Percentiles rank a stretch among this genome's conserved stretches.
phyloP scores from a whole-genome alignment of 345 rosid species.

The Populus simonii region DNA sequence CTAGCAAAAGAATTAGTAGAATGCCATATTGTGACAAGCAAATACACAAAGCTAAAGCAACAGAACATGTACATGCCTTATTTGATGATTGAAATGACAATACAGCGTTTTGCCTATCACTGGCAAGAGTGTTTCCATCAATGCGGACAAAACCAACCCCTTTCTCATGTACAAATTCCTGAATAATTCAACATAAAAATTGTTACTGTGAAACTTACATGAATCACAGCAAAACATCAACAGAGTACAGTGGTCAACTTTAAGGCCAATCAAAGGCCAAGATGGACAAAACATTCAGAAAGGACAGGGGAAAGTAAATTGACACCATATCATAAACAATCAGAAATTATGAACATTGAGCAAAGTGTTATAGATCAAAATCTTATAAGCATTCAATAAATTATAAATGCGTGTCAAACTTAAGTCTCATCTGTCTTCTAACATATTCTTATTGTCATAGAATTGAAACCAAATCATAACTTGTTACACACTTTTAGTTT shows the following conservation, averaged over 20 bases:
- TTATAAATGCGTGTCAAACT: too few species aligned
- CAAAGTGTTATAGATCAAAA: too few species aligned
- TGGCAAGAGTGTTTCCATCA: slow-evolving; percentile 86
- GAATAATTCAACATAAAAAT: slow-evolving; percentile 23
- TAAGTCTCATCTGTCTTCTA: too few species aligned
- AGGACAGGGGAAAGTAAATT: neutral
- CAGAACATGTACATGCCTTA: slow-evolving; percentile 40
- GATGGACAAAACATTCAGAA: neutral
- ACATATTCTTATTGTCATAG: too few species aligned
- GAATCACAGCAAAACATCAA: neutral
- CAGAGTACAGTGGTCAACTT: neutral
- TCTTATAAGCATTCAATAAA: too few species aligned
- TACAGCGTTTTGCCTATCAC: slow-evolving; percentile 89
- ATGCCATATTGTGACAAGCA: neutral
- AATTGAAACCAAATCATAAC: too few species aligned
- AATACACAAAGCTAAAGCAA: neutral
- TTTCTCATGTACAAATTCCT: slow-evolving; percentile 87
- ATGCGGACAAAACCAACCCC: slow-evolving; percentile 79
- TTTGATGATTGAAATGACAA: slow-evolving; percentile 59
- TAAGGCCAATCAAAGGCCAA: neutral
- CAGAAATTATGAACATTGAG: too few species aligned
- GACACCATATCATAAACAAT: too few species aligned
- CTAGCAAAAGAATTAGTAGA: too few species aligned
- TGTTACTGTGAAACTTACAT: neutral
- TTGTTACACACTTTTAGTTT: too few species aligned